Evolutionary conservation across 164 flowering plant genomes (phyloP), one percentile per base, ranked within the genome.

Genomic region (Echeveria elegans): DNA sequence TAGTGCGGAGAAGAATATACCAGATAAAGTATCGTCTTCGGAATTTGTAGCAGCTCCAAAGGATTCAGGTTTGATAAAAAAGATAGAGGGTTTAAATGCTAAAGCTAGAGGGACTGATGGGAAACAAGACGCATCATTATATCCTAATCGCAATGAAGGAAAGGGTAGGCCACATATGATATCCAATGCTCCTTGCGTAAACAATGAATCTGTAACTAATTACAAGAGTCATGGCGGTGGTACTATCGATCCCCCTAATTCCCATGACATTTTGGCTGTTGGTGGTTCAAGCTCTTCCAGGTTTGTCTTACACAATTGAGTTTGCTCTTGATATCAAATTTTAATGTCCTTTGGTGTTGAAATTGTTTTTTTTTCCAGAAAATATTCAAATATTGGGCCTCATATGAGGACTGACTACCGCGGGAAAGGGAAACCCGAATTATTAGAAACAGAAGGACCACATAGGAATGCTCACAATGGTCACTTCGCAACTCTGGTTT

Each of bases 11-110:
- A 76, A 64, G 75, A 83, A 77, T 69, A 50, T 66, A 23, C 88
- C 75, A 21, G 47, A 21, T 59, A 66, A 65, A 23, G 50, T 72
- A 30, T 59, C 65, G 56, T 64, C 66, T n/a, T 47, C 71, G 43
- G 78, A 74, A 64, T 69, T 37, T 60, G 64, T 72, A 2, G 74
- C 79, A 67, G 68, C 77, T 23, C 70, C 80, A 18, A 88, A 73
- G 75, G 85, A 78, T 81, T 63, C 83, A 36, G 72, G 78, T 71
- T 67, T 88, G 73, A 81, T 91, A 40, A 90, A 83, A 68, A 89
- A 89, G 72, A 90, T 88, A 69, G 92, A 87, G 72, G 83, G 87
- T 70, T 75, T 89, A 70, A 89, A 88, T 83, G 87, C 81, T 52
- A 94, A 86, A 82, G 81, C 79, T 1, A 80, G 96, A 40, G 82